Evolutionary conservation across 2,329 filamentous ascomycete genomes (phyloP), one percentile per base, ranked within the genome.

Genomic region (Ilyonectria robusta): DNA sequence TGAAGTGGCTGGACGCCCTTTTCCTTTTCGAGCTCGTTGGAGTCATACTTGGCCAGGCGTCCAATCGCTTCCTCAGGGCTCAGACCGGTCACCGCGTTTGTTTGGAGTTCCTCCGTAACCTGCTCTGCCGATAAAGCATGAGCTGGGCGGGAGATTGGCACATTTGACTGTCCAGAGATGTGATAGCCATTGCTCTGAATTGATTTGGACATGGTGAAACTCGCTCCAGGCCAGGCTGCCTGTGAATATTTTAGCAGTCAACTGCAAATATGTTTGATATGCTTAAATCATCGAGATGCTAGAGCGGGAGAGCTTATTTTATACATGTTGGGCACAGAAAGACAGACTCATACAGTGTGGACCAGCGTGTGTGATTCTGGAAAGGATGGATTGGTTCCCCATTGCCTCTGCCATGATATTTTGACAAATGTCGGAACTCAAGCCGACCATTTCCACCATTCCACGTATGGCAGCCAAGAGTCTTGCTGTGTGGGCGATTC

Each of bases 1-100:
- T 91, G 91, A 61, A 86, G 72, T 29, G 88, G 85, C 62, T 87
- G 87, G 23, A 93, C 90, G 9, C 87, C 87, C 60, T 86, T 82
- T 7, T 83, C 85, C 53, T 90, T 87, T 56, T 89, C 88, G 11
- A 93, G 84, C 65, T 92, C 87, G 70, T 93, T 93, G 17, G 81
- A 79, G 3, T 90, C 91, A 79, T 88, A 86, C 54, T 88, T 79
- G 29, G 87, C 83, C 2, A 91, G 80, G 21, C 90, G 85, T 11
- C 76, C 74, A 69, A 84, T 83, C n/a, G 87, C 89, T 68, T 92
- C 88, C 2, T 78, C 78, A 3, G 82, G 76, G 1, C 83, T 85
- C 47, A 92, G 82, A 47, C 91, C 91, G 76, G 90, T 83, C 10
- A 89, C 23, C 5, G 23, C 69, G 57, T 0, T 67, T 29, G 26